phyloP scores from a whole-genome alignment of 805 yeast species.

The Metschnikowia picachoensis region DNA sequence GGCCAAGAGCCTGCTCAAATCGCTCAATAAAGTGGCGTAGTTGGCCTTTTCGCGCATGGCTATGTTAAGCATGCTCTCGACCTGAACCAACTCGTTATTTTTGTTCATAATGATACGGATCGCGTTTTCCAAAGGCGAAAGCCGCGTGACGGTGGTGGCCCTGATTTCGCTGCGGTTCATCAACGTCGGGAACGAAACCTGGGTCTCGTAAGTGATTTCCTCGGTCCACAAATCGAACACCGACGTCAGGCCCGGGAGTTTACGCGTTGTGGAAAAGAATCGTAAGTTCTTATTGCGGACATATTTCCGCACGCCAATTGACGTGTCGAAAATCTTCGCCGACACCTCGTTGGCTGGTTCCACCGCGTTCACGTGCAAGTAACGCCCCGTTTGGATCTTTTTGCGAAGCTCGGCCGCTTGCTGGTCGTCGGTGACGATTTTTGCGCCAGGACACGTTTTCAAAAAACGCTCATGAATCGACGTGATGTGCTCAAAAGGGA shows the following conservation, averaged over 20 bases:
- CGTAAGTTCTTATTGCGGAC: conserved; percentile 71
- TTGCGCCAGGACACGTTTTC: conserved; percentile 77
- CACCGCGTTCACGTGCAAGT: conserved; percentile 66
- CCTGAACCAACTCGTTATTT: conserved; percentile 66
- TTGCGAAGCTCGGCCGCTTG: conserved; percentile 50
- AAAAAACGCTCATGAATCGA: conserved; percentile 75
- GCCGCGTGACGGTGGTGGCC: conserved; percentile 41
- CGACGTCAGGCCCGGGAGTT: conserved; percentile 68
- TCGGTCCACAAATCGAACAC: conserved; percentile 85
- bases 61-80: conserved; percentile 57
- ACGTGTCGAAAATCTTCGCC: conserved; percentile 41
- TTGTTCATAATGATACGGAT: conserved; percentile 60
- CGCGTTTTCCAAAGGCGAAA: conserved; percentile 87
- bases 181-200: conserved; percentile 77
- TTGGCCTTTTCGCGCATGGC: conserved; percentile 51
- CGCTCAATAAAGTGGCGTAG: conserved; percentile 49
- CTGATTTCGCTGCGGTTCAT: conserved; percentile 80
- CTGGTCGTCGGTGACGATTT: conserved; percentile 56
- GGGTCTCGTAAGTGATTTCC: conserved; percentile 74
- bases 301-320: conserved; percentile 66
- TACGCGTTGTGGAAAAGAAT: conserved; percentile 63
- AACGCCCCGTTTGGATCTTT: conserved; percentile 65
- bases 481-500: conserved; percentile 82
- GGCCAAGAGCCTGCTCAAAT: conserved; percentile 63
- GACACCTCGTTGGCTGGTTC: conserved; percentile 59